Percentiles rank a stretch among this genome's conserved stretches.
Evolutionary conservation across 163 green algal genomes (phyloP).

Genomic region (Scenedesmus sp.): DNA sequence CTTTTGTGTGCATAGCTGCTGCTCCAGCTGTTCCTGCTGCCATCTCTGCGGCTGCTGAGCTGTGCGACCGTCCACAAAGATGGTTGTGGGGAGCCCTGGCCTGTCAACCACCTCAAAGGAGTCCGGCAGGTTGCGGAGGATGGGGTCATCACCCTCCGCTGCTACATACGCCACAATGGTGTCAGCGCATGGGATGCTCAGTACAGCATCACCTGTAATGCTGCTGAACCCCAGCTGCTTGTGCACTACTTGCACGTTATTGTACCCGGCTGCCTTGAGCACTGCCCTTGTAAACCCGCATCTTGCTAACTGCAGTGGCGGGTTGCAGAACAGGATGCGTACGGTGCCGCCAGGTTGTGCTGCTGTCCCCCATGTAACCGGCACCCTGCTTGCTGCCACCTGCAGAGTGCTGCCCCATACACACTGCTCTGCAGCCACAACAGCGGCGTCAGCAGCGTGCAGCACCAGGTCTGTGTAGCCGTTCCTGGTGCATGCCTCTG

Average conservation of each 20-base stretch:
- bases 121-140: not conserved
- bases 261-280: not conserved
- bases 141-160: not conserved
- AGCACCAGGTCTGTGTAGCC: too few relatives aligned
- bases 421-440: too few relatives aligned
- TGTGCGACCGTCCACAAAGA: not conserved
- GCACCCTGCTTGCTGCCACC: not conserved
- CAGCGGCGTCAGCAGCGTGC: too few relatives aligned
- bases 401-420: not conserved
- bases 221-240: not conserved
- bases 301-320: too few relatives aligned
- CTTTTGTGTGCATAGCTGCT: not conserved
- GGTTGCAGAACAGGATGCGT: not conserved
- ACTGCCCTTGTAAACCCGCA: not conserved
- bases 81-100: not conserved
- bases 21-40: not conserved
- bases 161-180: not conserved
- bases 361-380: not conserved
- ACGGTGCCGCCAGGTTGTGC: not conserved
- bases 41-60: not conserved
- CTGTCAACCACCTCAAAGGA: not conserved
- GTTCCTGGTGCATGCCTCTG: too few relatives aligned
- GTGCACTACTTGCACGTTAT: not conserved
- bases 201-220: not conserved
- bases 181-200: not conserved